phyloP scores from a whole-genome alignment of 305 asterid genomes.

The Stenogyne calaminthoides region DNA sequence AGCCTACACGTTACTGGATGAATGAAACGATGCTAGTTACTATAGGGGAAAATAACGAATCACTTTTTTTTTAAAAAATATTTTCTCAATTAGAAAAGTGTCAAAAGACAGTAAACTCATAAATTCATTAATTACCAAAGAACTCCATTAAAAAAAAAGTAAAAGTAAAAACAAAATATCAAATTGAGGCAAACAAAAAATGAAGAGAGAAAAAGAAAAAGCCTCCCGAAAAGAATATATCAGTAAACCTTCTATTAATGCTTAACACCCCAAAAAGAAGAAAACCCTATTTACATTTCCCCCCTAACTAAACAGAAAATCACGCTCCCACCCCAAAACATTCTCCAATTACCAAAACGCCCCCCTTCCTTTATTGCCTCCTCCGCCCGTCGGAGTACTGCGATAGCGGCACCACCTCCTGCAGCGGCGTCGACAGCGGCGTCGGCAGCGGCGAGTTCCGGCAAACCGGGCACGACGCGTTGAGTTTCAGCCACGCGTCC shows the following conservation, averaged over 20 bases:
- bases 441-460: conserved; percentile 91
- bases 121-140: background rate
- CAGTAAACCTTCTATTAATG: background rate
- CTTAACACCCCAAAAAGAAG: background rate
- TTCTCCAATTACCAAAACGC: background rate
- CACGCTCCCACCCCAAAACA: conserved; percentile 18
- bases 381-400: conserved; percentile 89
- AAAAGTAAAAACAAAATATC: background rate
- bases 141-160: background rate
- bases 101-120: background rate
- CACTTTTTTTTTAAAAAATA: too few relatives aligned
- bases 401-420: conserved; percentile 94
- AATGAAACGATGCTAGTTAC: too few relatives aligned
- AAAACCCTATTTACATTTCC: conserved; percentile 28
- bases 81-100: background rate
- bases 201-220: background rate
- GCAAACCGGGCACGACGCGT: conserved; percentile 86
- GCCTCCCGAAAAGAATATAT: background rate
- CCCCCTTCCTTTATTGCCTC: conserved; percentile 33
- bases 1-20: too few relatives aligned
- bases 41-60: too few relatives aligned
- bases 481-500: conserved; percentile 88
- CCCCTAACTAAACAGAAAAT: conserved; percentile 9
- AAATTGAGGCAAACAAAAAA: background rate
- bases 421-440: conserved; percentile 89